Evolutionary conservation across 805 yeast species (phyloP), one percentile per base, ranked within the genome.

Genomic region (Teunomyces aglyptinius): DNA sequence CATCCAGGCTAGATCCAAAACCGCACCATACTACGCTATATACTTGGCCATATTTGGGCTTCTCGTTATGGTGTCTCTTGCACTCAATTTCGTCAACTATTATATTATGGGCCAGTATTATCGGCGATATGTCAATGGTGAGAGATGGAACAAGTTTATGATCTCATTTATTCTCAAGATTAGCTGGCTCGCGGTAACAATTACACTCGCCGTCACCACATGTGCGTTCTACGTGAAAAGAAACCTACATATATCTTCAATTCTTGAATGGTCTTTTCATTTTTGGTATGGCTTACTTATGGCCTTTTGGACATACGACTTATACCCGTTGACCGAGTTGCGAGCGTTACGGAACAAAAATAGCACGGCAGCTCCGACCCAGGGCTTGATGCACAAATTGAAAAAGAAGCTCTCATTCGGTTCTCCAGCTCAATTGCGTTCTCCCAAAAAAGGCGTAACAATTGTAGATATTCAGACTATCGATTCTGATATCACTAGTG

Each of bases 71-170:
- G 43, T 59, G 2, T 58, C 64, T 3, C 52, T 61, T 33, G 58
- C 60, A 2, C 52, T 61, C 34, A 61, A 61, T 50, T 61, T 61
- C 46, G 52, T 57, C 45, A 61, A 61, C 42, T 61, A 61, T 43
- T 61, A 59, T 48, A 59, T 61, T 44, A 59, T 61, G 65, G 65
- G 65, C 16, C 62, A 59, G 43, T 61, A 60, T 48, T 60, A 58
- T 48, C 50, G 50, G n/a, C 56, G 58, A 43, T 61, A 59, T 41
- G 65, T 60, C 35, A 61, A 61, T 40, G 63, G 65, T 3, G 63
- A 60, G 34, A 53, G 49, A 41, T 61, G 64, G 63, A 61, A 61
- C 49, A 61, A 61, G 42, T 61, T 61, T 50, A 61, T 61, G 41
- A 59, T 57, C 44, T 59, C 63, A 5, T 61, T 61, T 44, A 49